Base-by-base conservation (phyloP, 169 alveolate species). In the Pseudocohnilembus persalinus region DNA sequence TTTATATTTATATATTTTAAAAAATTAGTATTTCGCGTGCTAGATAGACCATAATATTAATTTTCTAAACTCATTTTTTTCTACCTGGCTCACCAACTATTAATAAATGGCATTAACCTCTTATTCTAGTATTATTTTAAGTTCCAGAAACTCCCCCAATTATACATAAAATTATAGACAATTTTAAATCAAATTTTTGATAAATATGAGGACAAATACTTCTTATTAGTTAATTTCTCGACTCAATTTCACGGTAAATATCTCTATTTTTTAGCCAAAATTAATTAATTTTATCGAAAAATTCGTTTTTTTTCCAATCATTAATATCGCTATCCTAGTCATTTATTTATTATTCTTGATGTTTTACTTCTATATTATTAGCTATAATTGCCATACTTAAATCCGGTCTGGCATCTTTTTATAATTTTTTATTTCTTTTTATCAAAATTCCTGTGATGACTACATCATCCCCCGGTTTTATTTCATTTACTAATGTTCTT, bases 391-490 rank as follows among this genome's bases (percentile, higher is more conserved):
- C 89, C 15, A 90, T 74, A 74, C 89, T 91, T 34, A 92, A 77
- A 30, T 85, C 88, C 0, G 93, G 93, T 49, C 92, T 49, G 35
- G 77, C 73, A 34, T 83, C 92, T 26, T 86, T 81, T 6, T 83
- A 64, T 65, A 68, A 65, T 68, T 68, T 84, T 75, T 79, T 90
- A 94, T 94, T 89, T 84, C 96, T 88, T 73, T 90, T 79, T 29
- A 88, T 90, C 0, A 92, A 74, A 11, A 90, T 49, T 24, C 96
- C 96, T 29, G 88, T 82, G 4, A 92, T 83, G 81, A 85, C 82
- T 0, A 88, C 91, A 92, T 92, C 94, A 81, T 92, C 96, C 1
- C 96, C 96, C 0, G 93, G 91, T 63, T 90, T 89, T n/a, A 89
- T 82, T 33, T 73, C 73, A 77, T 90, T 92, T 1, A 92, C 96